Conservation (phyloP, 768 basidiomycete species). For the Phanerochaete carnosa region DNA sequence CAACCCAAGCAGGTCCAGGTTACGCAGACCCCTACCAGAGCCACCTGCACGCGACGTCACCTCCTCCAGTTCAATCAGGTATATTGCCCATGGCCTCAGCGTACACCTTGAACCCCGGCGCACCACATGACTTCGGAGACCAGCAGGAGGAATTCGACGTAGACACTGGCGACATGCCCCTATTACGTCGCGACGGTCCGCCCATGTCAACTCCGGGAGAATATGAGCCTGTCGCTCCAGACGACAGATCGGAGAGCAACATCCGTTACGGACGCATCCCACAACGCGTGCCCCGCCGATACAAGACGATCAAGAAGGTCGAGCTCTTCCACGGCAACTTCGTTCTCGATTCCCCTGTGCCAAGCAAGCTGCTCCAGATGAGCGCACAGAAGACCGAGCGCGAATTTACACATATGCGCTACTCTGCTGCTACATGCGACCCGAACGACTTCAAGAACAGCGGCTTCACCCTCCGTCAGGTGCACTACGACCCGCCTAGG, state of each 20-base stretch:
- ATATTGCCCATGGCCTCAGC: constrained; percentile 8
- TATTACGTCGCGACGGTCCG: constrained; percentile 37
- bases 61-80: constrained; percentile 1
- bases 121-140: constrained; percentile 21
- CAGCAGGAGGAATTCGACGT: constrained; percentile 41
- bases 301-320: constrained; percentile 93
- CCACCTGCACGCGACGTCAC: background rate
- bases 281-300: constrained; percentile 81
- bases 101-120: constrained; percentile 43
- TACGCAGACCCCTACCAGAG: constrained; percentile 17
- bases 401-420: constrained; percentile 95
- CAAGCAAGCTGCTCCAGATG: constrained; percentile 85
- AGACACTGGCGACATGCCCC: constrained; percentile 56
- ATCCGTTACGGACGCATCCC: constrained; percentile 91
- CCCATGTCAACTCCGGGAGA: constrained; percentile 38
- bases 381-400: constrained; percentile 74
- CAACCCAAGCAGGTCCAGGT: constrained; percentile 20
- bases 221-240: constrained; percentile 32
- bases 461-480: constrained; percentile 85
- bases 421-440: constrained; percentile 93
- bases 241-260: constrained; percentile 44
- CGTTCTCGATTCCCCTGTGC: constrained; percentile 86
- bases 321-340: constrained; percentile 94
- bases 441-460: constrained; percentile 85
- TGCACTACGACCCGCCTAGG: constrained; percentile 87